Conservation (phyloP, 177 flowering plant genomes). For the Vitis hybrid region DNA sequence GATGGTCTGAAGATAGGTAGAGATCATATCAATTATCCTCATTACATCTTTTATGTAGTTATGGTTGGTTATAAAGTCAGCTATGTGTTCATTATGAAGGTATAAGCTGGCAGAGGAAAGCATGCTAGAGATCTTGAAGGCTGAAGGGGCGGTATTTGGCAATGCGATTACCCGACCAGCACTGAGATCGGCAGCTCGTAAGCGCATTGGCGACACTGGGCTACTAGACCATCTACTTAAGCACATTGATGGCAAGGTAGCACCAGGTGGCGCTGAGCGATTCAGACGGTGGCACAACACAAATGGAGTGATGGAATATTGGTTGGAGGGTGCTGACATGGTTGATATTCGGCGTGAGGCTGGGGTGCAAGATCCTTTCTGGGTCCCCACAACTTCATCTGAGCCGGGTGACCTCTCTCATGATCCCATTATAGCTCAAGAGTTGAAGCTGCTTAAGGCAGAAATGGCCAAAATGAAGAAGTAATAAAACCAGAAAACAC, state of each 20-base stretch:
- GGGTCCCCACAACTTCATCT: slow-evolving; percentile 77
- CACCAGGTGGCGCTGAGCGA: slow-evolving; percentile 67
- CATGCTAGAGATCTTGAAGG: slow-evolving; percentile 67
- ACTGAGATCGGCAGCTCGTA: slow-evolving; percentile 75
- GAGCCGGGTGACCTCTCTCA: slow-evolving; percentile 43
- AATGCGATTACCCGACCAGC: slow-evolving; percentile 64
- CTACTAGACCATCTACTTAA: slow-evolving; percentile 87
- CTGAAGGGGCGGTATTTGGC: slow-evolving; percentile 59
- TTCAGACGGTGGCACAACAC: slow-evolving; percentile 81
- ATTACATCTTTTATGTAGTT: neutral
- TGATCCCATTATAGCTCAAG: slow-evolving; percentile 44
- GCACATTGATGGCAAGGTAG: slow-evolving; percentile 83
- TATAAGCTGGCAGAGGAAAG: slow-evolving; percentile 63
- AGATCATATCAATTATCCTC: neutral
- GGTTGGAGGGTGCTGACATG: slow-evolving; percentile 85
- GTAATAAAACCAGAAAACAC: slow-evolving; percentile 19
- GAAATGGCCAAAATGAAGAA: slow-evolving; percentile 56
- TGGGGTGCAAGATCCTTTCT: slow-evolving; percentile 71
- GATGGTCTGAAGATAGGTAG: slow-evolving; percentile 28
- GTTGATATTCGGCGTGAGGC: slow-evolving; percentile 61
- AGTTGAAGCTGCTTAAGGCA: slow-evolving; percentile 50
- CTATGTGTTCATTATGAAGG: slow-evolving; percentile 38
- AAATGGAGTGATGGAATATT: slow-evolving; percentile 90
- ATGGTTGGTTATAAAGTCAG: neutral
- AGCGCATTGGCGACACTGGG: slow-evolving; percentile 87